Evolutionary conservation across 495 filamentous ascomycete species (phyloP), one percentile per base, ranked within the genome.

Genomic region (Bacidia gigantensis): DNA sequence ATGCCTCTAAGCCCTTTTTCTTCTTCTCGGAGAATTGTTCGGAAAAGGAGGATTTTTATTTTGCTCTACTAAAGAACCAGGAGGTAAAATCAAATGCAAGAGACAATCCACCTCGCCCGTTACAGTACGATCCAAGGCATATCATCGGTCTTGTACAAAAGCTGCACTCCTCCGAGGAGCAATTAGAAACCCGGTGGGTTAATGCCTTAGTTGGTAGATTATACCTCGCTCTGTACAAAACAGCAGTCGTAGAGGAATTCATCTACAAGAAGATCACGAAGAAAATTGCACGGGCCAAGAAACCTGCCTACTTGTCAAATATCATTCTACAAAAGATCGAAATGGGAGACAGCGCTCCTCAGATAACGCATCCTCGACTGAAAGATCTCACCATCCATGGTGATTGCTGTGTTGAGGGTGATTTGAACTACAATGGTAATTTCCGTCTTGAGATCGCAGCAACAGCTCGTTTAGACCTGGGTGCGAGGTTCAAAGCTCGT

Each of bases 41-140:
- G 0, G 86, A 90, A 20, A 97, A 98, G 67, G 92, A 98, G 63
- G 92, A 98, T 58, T 97, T 98, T 69, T 98, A 98, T 65, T 86
- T 93, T 64, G 85, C 89, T 18, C 73, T 98, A 57, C 73, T 98
- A 14, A 78, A 84, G 54, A 92, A 89, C 55, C 87, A 94, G 61
- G 80, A 87, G 46, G 81, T 79, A 58, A 71, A 74, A 20, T 69
- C 76, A 49, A 67, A 77, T 40, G 68, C 73, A 5, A 65, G 71
- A 18, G 72, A 78, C 46, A 71, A 70, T 11, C 76, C 82, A 0
- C 89, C 90, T 5, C 73, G 73, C 26, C 84, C 83, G 14, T 78
- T 89, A 50, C 70, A 79, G n/a, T 94, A 89, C 60, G 82, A 92
- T 25, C 74, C 84, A 18, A 83, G 84, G 62, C 77, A 95, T 67